Base-by-base conservation (phyloP, 345 rosid species). In the Syzygium aromaticum region DNA sequence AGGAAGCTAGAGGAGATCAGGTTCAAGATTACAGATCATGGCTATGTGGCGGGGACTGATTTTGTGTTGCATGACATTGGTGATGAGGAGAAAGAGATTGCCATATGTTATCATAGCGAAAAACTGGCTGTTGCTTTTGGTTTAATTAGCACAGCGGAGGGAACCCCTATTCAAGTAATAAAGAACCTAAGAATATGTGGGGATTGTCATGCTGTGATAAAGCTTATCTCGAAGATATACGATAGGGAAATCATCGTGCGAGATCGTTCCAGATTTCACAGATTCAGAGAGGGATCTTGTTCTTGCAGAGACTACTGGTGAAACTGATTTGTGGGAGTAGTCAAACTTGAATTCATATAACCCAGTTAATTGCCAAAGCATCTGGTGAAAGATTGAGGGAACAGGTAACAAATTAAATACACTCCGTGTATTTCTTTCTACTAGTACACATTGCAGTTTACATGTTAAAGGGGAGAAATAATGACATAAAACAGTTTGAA, bases 111-210 rank as follows among this genome's bases (percentile, higher is more conserved):
- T 90, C 99, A 96, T 53, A 95, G 99, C 86, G 98, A 95, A 94
- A 96, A 96, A 90, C 84, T 97, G 91, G 98, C 99, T 59, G 96
- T 96, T 88, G 95, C 97, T 19, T 97, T 92, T 87, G 97, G 98
- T 84, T 92, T 96, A 91, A 93, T 95, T 52, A 90, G 91, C 85
- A 90, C 84, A 27, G 86, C 89, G 7, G 93, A 94, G 77, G 91
- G 91, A 54, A 77, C 85, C 40, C 94, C 96, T 43, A 93, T 97
- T 89, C 96, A 92, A 87, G 97, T 97, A 87, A 93, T 95, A 56
- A 96, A 97, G 93, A 97, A 97, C 90, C 91, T 97, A 57, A 91
- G 98, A 87, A 97, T 96, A 61, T 95, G 98, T 88, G 96, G 97
- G 82, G 99, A 95, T 90, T 96, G 97, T 84, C 99, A 97, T 88